These are phyloP conservation scores for Neonectria hederae DNA, from an alignment of 2,329 filamentous ascomycete species.

Conservation along the genomic window DNA sequence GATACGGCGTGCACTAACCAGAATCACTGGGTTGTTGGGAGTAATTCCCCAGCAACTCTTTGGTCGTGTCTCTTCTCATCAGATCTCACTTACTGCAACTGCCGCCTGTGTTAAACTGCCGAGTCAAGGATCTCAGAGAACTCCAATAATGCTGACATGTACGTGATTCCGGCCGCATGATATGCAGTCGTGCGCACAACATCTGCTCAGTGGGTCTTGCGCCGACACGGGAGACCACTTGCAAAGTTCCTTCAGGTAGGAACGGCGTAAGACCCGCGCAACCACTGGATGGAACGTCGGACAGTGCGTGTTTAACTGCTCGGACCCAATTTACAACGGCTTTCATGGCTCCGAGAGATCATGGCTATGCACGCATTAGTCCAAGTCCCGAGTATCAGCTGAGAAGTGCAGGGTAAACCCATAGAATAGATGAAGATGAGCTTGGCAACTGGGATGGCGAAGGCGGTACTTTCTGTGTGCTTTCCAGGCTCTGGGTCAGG, in stretches of 20 bases:
- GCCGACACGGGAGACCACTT: neutral
- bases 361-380: slow-evolving; percentile 12
- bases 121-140: neutral
- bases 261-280: neutral
- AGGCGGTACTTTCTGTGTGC: slow-evolving; percentile 30
- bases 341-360: slow-evolving; percentile 10
- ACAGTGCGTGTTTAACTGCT: slow-evolving; percentile 13
- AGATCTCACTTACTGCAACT: slow-evolving; percentile 10
- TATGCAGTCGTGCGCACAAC: slow-evolving; percentile 11
- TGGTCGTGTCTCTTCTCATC: slow-evolving; percentile 9
- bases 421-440: slow-evolving; percentile 23
- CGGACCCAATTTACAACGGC: slow-evolving; percentile 3
- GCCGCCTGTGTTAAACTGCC: slow-evolving; percentile 17
- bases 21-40: slow-evolving; percentile 17
- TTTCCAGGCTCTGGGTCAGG: neutral
- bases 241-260: slow-evolving; percentile 1
- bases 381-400: slow-evolving; percentile 13
- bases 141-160: slow-evolving; percentile 13
- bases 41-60: slow-evolving; percentile 10
- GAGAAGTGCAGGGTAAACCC: slow-evolving; percentile 16
- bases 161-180: slow-evolving; percentile 21
- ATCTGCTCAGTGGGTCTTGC: slow-evolving; percentile 3
- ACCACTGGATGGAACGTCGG: neutral
- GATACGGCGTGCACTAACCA: neutral
- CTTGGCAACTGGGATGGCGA: slow-evolving; percentile 14